Evolutionary conservation across 345 rosid species (phyloP), one percentile per base, ranked within the genome.

Genomic region (Murraya koenigii): DNA sequence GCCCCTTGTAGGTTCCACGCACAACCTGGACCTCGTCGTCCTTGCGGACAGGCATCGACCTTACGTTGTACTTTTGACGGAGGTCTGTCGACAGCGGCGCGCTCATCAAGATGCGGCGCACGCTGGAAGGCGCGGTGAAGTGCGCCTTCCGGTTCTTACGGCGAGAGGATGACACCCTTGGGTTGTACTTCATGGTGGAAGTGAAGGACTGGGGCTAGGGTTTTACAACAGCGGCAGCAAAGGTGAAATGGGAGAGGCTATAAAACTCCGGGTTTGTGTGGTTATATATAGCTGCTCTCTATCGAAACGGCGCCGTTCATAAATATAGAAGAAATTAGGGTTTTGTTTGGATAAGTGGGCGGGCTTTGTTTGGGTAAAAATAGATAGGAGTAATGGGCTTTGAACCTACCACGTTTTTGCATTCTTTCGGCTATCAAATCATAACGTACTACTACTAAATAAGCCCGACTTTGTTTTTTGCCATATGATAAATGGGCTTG

Each of bases 1-100:
- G 92, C 13, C 97, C 97, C 72, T 90, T 92, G 89, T 78, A 92
- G 1, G 97, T 90, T 0, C 97, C 97, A 3, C 97, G 93, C 2
- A 90, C 97, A 9, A 92, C 87, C 88, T 89, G 94, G 0, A 92
- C 94, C 85, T 92, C 97, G 69, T 92, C 97, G 82, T 92, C 97
- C 73, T 92, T 92, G 61, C 94, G 93, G 9, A 90, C 84, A 26
- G 94, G 94, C 92, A 92, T 89, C 33, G 97, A 92, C 78, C 94
- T 78, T 23, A 92, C 94, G 80, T 87, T 92, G 92, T 92, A 86
- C 86, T 92, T 92, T 85, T 86, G 86, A 22, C 97, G 93, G 8
- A 92, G 90, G 52, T 92, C 97, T 36, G 86, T 22, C 7, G 97
- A 90, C 47, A 92, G 88, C 0, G 94, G 85, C 0, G 97, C 88